phyloP scores from a whole-genome alignment of 2,329 filamentous ascomycete species.

The Ceratocystis colombiana region DNA sequence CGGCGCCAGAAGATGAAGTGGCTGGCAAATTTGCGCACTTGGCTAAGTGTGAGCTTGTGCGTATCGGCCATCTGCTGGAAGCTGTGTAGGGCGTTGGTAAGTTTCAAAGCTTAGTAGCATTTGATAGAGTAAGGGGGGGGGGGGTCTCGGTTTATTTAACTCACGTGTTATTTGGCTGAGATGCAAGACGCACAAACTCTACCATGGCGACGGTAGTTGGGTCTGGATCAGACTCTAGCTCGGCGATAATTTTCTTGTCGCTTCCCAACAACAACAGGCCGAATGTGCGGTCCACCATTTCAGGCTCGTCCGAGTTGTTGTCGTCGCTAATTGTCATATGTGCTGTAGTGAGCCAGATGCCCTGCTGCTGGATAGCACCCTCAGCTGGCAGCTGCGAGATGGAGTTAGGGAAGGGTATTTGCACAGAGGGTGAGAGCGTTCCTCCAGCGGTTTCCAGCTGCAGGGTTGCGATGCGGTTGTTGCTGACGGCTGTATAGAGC shows the following conservation, averaged over 20 bases:
- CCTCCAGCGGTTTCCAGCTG: constrained; percentile 57
- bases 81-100: constrained; percentile 29
- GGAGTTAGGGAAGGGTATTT: constrained; percentile 57
- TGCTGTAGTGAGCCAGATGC: constrained; percentile 79
- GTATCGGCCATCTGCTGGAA: constrained; percentile 61
- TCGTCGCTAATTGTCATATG: constrained; percentile 62
- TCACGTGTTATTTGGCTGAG: constrained; percentile 55
- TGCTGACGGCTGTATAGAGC: constrained; percentile 69
- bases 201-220: constrained; percentile 67
- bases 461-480: constrained; percentile 76
- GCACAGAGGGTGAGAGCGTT: constrained; percentile 50
- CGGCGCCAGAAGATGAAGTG: constrained; percentile 95
- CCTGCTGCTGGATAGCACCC: constrained; percentile 58
- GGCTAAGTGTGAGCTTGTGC: constrained; percentile 62
- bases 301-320: constrained; percentile 52
- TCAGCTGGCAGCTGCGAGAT: constrained; percentile 62
- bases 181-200: constrained; percentile 64
- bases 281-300: constrained; percentile 73
- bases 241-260: constrained; percentile 60
- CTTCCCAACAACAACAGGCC: constrained; percentile 76
- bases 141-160: constrained; percentile 29
- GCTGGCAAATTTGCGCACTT: constrained; percentile 77
- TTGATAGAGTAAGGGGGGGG: background rate
- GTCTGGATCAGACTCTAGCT: constrained; percentile 67
- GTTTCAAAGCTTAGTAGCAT: background rate